phyloP scores from a whole-genome alignment of 805 yeast genomes.

The Saturnispora quitensis region DNA sequence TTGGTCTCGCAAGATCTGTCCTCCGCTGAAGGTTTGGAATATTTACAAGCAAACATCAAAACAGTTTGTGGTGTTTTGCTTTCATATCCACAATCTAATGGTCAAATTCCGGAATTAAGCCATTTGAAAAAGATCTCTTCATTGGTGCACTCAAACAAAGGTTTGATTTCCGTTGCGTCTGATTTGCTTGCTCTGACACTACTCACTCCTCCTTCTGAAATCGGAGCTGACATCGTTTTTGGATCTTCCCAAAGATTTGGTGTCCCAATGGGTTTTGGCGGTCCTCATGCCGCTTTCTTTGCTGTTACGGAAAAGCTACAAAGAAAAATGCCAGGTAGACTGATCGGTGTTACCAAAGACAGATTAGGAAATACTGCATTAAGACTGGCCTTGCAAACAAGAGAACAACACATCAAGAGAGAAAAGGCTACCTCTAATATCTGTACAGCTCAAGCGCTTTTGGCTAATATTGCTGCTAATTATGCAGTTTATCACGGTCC shows the following conservation, averaged over 20 bases:
- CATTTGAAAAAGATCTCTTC: constrained; percentile 51
- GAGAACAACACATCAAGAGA: constrained; percentile 96
- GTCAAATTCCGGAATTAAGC: constrained; percentile 43
- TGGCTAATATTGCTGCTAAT: constrained; percentile 93
- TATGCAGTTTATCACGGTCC: constrained; percentile 97
- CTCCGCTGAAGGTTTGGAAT: constrained; percentile 30
- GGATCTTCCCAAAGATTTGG: constrained; percentile 96
- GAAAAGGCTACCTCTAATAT: constrained; percentile 97
- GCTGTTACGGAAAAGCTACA: constrained; percentile 74
- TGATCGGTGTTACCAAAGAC: constrained; percentile 89
- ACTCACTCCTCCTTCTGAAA: constrained; percentile 71
- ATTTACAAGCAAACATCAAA: constrained; percentile 28
- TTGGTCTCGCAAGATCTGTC: constrained; percentile 48
- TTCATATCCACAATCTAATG: constrained; percentile 89
- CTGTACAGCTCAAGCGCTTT: constrained; percentile 94
- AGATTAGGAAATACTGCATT: constrained; percentile 83
- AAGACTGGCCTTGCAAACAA: constrained; percentile 90
- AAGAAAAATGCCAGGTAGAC: constrained; percentile 93
- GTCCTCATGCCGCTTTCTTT: constrained; percentile 97
- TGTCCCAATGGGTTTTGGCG: constrained; percentile 96
- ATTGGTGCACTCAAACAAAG: constrained; percentile 60
- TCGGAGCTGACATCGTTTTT: constrained; percentile 87
- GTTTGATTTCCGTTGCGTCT: constrained; percentile 77
- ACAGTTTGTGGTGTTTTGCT: constrained; percentile 70
- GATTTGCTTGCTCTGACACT: constrained; percentile 85